Base-by-base conservation (phyloP, 768 basidiomycete genomes). In the Leccinum incarnatum region DNA sequence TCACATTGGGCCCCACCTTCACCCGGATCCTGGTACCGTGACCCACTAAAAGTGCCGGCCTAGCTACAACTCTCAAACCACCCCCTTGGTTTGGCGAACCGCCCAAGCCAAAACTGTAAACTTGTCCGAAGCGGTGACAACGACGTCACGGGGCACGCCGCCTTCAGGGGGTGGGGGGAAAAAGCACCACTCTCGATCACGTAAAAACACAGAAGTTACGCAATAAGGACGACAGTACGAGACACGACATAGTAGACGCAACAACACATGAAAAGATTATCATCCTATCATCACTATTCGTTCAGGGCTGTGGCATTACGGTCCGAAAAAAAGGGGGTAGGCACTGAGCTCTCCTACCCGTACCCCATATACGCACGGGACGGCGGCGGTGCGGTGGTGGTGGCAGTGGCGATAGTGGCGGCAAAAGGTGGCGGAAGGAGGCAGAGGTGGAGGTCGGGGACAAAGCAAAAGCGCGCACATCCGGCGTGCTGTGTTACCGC, bases 351-450 rank as follows among this genome's bases (percentile, higher is more conserved):
- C 42, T 45, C 42, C 19, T 45, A 19, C 42, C 11, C 42, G n/a
- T 23, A 23, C 46, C 46, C 21, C 46, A 47, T 25, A 47, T 23
- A 47, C 23, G 15, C 46, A 25, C 23, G 2, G 48, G 48, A 29
- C 23, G 27, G 48, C 48, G 48, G 46, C 21, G 46, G 21, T 23
- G 46, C 14, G 21, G 46, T 14, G 21, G 27, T 47, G 51, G 25
- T 37, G 29, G 12, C 32, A 34, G 32, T 30, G 55, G 47, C 51
- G 51, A 27, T 51, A 48, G 53, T 19, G 63, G 49, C 2, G 42
- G 21, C 5, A 50, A 30, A 32, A 51, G 12, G 57, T 8, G 62
- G 54, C 51, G 54, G 54, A 60, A 55, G 56, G 49, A 25, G 57
- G 53, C 40, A 5, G 48, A n/a, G n/a, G 29, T 23, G 12, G 29